Evolutionary conservation across 768 basidiomycete genomes (phyloP).

Genomic region (Suillus sp.): DNA sequence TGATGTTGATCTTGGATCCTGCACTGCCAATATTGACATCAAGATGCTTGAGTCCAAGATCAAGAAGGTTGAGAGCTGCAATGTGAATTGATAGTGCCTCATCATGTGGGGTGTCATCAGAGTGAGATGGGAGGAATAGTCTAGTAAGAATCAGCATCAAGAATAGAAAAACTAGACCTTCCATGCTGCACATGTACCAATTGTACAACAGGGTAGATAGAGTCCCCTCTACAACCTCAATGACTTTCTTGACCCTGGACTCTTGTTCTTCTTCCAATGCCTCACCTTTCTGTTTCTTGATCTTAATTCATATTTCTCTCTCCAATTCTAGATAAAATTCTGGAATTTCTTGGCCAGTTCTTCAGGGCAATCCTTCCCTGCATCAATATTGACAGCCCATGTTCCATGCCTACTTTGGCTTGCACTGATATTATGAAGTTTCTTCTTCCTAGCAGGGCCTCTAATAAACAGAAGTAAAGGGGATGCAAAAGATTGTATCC

Average conservation of each 20-base stretch:
- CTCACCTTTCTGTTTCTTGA: conserved; percentile 21
- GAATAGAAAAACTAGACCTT: not conserved
- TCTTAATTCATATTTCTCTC: conserved; percentile 53
- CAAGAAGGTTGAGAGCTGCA: conserved; percentile 89
- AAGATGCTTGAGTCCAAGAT: conserved; percentile 84
- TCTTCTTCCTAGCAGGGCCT: conserved; percentile 34
- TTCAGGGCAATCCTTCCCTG: conserved; percentile 49
- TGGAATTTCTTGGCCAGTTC: conserved; percentile 61
- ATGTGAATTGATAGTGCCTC: conserved; percentile 87
- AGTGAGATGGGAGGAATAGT: conserved; percentile 72
- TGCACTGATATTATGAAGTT: conserved; percentile 31
- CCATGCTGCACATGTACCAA: conserved; percentile 48
- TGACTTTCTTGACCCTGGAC: conserved; percentile 53
- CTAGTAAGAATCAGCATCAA: conserved; percentile 39
- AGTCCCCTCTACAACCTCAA: conserved; percentile 74
- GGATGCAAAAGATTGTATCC: conserved; percentile 54
- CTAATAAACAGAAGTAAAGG: conserved; percentile 62
- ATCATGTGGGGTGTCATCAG: conserved; percentile 86
- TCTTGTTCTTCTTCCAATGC: conserved; percentile 37
- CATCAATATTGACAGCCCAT: conserved; percentile 42
- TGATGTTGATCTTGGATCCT: conserved; percentile 53
- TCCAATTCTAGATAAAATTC: conserved; percentile 71
- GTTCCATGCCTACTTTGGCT: conserved; percentile 19
- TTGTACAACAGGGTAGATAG: conserved; percentile 83
- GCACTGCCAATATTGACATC: conserved; percentile 73